phyloP scores from a whole-genome alignment of 1,284 basidiomycete genomes.

The Heliocybe sulcata region DNA sequence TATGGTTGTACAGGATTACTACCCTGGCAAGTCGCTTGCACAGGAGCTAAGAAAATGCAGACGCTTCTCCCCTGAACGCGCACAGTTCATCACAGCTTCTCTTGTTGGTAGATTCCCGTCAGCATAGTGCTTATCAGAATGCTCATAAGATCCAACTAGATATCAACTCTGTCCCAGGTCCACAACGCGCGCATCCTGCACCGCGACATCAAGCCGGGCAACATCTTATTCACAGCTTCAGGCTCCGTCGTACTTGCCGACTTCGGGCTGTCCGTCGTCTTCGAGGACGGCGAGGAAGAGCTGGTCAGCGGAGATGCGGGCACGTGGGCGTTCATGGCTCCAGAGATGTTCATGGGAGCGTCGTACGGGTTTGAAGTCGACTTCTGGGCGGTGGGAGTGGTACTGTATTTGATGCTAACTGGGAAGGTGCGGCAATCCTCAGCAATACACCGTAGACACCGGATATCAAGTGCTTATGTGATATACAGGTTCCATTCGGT shows the following conservation, averaged over 20 bases:
- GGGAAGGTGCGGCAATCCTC: constrained; percentile 32
- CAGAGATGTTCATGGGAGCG: constrained; percentile 67
- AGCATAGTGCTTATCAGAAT: neutral
- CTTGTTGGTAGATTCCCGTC: neutral
- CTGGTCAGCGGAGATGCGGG: constrained; percentile 20
- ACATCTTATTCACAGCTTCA: constrained; percentile 57
- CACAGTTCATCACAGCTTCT: neutral
- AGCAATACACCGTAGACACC: neutral
- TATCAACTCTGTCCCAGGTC: constrained; percentile 21
- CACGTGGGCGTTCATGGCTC: constrained; percentile 57
- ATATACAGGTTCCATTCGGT: neutral
- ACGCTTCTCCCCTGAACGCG: neutral
- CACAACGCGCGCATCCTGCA: constrained; percentile 36
- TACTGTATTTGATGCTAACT: constrained; percentile 65
- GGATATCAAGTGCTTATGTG: neutral
- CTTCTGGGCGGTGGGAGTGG: constrained; percentile 75
- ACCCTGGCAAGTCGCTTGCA: neutral
- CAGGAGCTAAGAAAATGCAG: neutral
- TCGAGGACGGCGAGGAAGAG: constrained; percentile 19
- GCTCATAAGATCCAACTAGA: constrained; percentile 20
- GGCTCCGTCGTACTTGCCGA: constrained; percentile 63
- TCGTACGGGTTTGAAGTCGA: constrained; percentile 73
- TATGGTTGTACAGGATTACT: neutral
- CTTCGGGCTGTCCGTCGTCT: constrained; percentile 32
- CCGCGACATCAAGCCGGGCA: constrained; percentile 43